Percentiles rank a stretch among this genome's conserved stretches.
phyloP scores from a whole-genome alignment of 2,329 filamentous ascomycete species.

The Davidsoniella eucalypti region DNA sequence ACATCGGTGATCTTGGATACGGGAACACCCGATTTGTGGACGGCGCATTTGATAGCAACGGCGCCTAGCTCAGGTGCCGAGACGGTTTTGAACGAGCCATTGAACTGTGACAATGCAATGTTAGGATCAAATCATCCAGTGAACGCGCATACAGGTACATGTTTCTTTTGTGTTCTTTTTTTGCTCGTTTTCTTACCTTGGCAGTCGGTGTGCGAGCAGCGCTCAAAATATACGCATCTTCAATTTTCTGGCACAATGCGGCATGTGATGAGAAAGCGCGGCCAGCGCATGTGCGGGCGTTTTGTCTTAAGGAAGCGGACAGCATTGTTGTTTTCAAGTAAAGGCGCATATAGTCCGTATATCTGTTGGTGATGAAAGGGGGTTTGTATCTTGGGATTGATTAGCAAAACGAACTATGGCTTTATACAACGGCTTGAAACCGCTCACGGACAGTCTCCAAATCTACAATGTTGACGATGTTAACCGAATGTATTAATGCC shows the following conservation, averaged over 20 bases:
- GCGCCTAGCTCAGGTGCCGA: constrained; percentile 79
- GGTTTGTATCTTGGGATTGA: too few relatives aligned
- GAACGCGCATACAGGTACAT: neutral
- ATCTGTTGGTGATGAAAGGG: too few relatives aligned
- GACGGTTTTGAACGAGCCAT: constrained; percentile 72
- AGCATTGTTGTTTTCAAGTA: neutral
- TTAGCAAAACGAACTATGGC: too few relatives aligned
- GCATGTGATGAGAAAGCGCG: constrained; percentile 28
- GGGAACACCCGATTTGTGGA: constrained; percentile 74
- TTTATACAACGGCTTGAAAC: neutral
- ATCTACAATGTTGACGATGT: too few relatives aligned
- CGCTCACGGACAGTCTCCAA: neutral
- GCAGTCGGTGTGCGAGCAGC: constrained; percentile 78
- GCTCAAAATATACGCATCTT: constrained; percentile 87
- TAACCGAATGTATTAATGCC: too few relatives aligned
- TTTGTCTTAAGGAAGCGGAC: neutral
- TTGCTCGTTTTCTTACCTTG: constrained; percentile 40
- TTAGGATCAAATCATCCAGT: neutral
- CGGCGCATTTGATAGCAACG: constrained; percentile 76
- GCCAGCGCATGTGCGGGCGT: too few relatives aligned
- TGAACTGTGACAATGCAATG: constrained; percentile 47
- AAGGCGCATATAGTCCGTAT: too few relatives aligned
- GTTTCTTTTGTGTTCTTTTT: too few relatives aligned
- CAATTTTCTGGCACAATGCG: constrained; percentile 47
- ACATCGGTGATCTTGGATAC: constrained; percentile 71